These are phyloP conservation scores for Cyclocybe aegerita DNA, from an alignment of 768 basidiomycete genomes.

Conservation along the genomic window DNA sequence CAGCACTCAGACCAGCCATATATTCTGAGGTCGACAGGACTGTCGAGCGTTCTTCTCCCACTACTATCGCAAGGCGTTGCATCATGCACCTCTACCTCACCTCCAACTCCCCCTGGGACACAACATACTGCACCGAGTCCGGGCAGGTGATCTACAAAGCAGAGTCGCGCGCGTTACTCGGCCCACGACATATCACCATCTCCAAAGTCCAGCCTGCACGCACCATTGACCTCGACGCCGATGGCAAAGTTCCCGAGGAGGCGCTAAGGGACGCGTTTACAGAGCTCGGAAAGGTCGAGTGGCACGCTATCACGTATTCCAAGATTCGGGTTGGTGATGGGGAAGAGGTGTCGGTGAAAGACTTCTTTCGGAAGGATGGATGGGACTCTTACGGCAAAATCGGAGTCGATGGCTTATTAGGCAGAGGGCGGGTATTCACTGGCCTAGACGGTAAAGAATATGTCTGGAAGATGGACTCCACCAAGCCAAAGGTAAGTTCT, in stretches of 20 bases:
- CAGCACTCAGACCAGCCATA: too few relatives aligned
- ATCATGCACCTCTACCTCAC: slow-evolving; percentile 24
- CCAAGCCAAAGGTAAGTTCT: slow-evolving; percentile 3
- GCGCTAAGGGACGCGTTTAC: slow-evolving; percentile 1
- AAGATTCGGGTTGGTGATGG: slow-evolving; percentile 4
- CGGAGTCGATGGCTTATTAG: neutral
- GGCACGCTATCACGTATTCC: slow-evolving; percentile 7
- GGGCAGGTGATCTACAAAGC: slow-evolving; percentile 22
- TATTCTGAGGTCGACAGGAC: neutral
- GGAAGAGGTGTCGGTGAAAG: neutral
- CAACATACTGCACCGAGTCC: slow-evolving; percentile 16
- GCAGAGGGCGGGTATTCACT: slow-evolving; percentile 24
- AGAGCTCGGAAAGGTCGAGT: slow-evolving; percentile 14
- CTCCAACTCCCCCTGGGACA: slow-evolving; percentile 15
- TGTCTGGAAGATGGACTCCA: slow-evolving; percentile 3
- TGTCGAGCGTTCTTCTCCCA: neutral
- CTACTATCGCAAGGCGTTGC: neutral
- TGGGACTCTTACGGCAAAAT: neutral
- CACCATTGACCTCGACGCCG: neutral
- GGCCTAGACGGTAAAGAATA: slow-evolving; percentile 26
- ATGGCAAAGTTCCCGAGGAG: neutral
- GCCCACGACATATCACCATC: slow-evolving; percentile 9
- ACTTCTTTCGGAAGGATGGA: slow-evolving; percentile 17
- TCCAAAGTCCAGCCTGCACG: slow-evolving; percentile 6
- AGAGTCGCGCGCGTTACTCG: slow-evolving; percentile 8